Evolutionary conservation across 331 rosid species (phyloP), one percentile per base, ranked within the genome.

Genomic region (Rosa hybrid): DNA sequence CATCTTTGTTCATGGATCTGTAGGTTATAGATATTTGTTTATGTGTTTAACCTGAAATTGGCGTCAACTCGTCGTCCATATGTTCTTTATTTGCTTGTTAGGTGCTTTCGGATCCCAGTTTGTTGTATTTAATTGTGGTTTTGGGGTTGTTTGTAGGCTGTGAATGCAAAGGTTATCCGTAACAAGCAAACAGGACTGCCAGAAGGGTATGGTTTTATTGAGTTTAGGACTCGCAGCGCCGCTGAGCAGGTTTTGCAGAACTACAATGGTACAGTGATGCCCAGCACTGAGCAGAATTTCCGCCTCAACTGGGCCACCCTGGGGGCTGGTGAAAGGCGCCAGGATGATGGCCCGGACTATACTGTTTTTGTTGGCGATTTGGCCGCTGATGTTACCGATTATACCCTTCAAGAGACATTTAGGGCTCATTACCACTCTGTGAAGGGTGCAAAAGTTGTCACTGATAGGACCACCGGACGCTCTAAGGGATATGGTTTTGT

Each of bases 401-500:
- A 84, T 23, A 75, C 81, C 34, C 84, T 88, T 23, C 91, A 86
- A 74, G 94, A 90, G 75, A 86, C 90, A 1, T 90, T 90, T 72
- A 84, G 85, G 77, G 67, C 72, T 5, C 79, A 68, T 6, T 90
- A 86, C 71, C 68, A 72, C 46, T 88, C 94, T 4, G 84, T 90
- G 17, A 90, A 90, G 81, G 92, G 94, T 45, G 92, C 92, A 2
- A 90, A 88, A 77, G 94, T 90, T 72, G 92, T 90, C 20, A 86
- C 90, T 42, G 94, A 90, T 75, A 85, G 90, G 78, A 72, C 85
- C 69, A 90, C 94, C n/a, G 94, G 90, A 48, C 92, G 92, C 50
- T 86, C 94, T 3, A 90, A 90, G 67, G 94, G 94, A 65, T 90
- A 88, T 75, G 94, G 94, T 12, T 90, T 90, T 81, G 92, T 90